These are phyloP conservation scores for Pythium sp. DNA, from an alignment of 352 stramenopile species.

Conservation along the genomic window DNA sequence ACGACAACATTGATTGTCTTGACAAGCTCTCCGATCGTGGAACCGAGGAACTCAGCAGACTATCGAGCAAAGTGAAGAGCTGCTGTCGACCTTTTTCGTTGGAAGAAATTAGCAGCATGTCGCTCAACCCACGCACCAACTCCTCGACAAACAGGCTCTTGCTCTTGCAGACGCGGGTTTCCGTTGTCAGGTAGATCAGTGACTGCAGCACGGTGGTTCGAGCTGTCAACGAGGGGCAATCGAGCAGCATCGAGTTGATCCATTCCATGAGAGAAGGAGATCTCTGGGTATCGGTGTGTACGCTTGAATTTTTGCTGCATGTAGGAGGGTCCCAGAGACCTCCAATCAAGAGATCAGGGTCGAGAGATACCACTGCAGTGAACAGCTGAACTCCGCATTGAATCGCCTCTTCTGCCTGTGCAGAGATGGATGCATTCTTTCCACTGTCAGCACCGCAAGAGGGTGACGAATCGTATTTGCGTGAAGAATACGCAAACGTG, in stretches of 20 bases:
- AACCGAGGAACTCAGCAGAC: not conserved
- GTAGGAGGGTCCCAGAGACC: not conserved
- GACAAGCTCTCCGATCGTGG: not conserved
- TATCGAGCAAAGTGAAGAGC: constrained; percentile 13
- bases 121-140: constrained; percentile 25
- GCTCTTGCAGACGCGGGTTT: not conserved
- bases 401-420: constrained; percentile 17
- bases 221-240: constrained; percentile 5
- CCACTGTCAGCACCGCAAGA: not conserved
- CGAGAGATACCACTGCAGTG: not conserved
- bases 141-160: constrained; percentile 20
- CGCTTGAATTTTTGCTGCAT: not conserved
- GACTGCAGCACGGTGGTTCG: not conserved
- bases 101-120: constrained; percentile 13
- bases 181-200: constrained; percentile 2
- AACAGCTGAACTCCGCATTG: constrained; percentile 14
- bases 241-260: constrained; percentile 9
- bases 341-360: not conserved
- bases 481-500: not conserved
- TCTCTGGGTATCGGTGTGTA: not conserved
- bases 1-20: constrained; percentile 1
- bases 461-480: not conserved
- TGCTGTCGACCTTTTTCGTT: not conserved
- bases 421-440: constrained; percentile 6
- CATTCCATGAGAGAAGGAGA: not conserved